Base-by-base conservation (phyloP, 2,329 filamentous ascomycete species). In the Myotisia sp. region DNA sequence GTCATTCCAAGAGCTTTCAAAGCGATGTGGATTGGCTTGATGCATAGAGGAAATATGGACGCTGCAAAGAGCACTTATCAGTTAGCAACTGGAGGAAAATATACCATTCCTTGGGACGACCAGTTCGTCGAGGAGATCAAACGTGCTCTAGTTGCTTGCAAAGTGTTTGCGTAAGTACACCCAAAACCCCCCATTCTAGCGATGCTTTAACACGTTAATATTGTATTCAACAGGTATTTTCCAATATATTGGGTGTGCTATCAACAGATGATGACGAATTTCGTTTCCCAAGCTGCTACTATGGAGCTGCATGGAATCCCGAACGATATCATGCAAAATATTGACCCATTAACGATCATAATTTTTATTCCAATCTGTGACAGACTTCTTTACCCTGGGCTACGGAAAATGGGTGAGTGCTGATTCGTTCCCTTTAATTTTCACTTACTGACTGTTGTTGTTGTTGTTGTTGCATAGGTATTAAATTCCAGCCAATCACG, bases 271-370 rank as follows among this genome's bases (percentile, higher is more conserved):
- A 70, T 70, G 35, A 70, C 64, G 55, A 80, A 76, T 58, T 67
- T 78, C 44, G 69, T 75, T 44, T 74, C 74, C 8, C 78, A 83
- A 54, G 68, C 67, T 29, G 60, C 58, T 10, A 63, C 63, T 34
- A 71, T 73, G 77, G 47, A 68, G 34, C 69, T 77, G 2, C 64
- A 78, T 49, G 78, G 79, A 19, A 67, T 82, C 2, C 80, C 80
- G 47, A 86, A 85, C 62, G 80, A 86, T 49, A 61, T 85, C 37
- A 70, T 86, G 47, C 70, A 75, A 53, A 84, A 84, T 57, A 62
- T 86, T 23, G 76, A 85, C 54, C 78, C 80, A 4, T 70, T 86
- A 42, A 71, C 76, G 13, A 71, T 85, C 40, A 70, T 86, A 45
- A 74, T 86, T 48, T 71, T 85, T 54, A 79, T 84, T 31, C 78